These are phyloP conservation scores for Acer campestre DNA, from an alignment of 345 rosid species.

Conservation along the genomic window DNA sequence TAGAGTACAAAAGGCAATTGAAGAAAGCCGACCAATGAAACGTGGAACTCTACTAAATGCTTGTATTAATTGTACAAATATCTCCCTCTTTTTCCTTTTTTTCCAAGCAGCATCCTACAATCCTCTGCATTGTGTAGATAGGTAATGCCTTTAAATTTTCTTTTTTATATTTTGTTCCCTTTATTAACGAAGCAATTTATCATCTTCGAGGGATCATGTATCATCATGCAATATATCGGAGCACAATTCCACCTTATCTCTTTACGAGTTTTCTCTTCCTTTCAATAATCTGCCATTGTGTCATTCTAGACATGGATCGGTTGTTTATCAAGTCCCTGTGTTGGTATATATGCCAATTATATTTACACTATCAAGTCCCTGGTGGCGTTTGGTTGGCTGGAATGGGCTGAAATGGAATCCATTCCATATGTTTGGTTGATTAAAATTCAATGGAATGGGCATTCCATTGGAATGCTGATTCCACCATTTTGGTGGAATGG, in stretches of 20 bases:
- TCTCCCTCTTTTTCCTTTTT: neutral
- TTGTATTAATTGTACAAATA: constrained; percentile 23
- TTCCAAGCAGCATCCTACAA: neutral
- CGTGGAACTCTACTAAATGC: constrained; percentile 78
- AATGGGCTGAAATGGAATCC: too few species aligned
- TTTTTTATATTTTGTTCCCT: neutral
- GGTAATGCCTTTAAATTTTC: constrained; percentile 14
- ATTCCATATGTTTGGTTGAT: too few species aligned
- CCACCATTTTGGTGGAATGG: too few species aligned
- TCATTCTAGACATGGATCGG: too few species aligned
- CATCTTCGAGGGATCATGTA: constrained; percentile 2
- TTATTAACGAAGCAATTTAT: constrained; percentile 10
- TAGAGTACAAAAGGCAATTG: constrained; percentile 75
- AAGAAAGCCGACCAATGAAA: constrained; percentile 95
- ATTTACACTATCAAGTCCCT: too few species aligned
- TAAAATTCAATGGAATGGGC: too few species aligned
- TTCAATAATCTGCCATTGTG: neutral
- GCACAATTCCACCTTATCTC: neutral
- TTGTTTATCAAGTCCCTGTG: too few species aligned
- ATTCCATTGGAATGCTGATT: too few species aligned
- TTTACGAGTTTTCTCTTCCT: neutral
- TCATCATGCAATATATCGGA: neutral
- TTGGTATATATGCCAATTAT: too few species aligned
- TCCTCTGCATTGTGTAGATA: constrained; percentile 36
- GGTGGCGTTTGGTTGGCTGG: too few species aligned